Percentiles rank a stretch among this genome's conserved stretches.
Conservation (phyloP, 2,329 filamentous ascomycete genomes). For the Epichloe bromicola region DNA sequence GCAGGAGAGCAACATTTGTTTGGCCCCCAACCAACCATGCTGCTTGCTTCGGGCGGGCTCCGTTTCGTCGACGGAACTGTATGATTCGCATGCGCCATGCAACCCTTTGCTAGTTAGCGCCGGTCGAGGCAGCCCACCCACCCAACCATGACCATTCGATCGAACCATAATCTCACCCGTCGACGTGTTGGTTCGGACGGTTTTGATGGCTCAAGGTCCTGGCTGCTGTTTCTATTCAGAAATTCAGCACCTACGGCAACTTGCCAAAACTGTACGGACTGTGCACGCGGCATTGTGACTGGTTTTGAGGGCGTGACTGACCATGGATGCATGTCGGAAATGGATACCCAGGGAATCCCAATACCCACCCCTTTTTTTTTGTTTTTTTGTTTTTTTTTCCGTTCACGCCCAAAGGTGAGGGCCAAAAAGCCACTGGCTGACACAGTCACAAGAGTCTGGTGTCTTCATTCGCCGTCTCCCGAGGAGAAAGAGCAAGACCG, state of each 20-base stretch:
- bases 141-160: not conserved
- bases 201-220: not conserved
- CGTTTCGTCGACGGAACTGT: not conserved
- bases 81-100: slow-evolving; percentile 4
- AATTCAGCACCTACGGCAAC: not conserved
- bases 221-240: not conserved
- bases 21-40: slow-evolving; percentile 1
- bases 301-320: too few relatives aligned
- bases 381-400: not conserved
- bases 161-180: not conserved
- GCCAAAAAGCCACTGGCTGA: not conserved
- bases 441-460: not conserved
- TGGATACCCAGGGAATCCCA: too few relatives aligned
- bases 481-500: too few relatives aligned
- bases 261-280: not conserved
- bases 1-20: not conserved
- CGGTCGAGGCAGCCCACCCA: not conserved
- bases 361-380: not conserved
- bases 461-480: not conserved
- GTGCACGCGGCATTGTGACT: too few relatives aligned
- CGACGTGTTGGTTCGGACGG: not conserved
- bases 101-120: not conserved
- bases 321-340: too few relatives aligned
- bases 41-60: not conserved
- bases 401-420: not conserved